phyloP scores from a whole-genome alignment of 805 yeast genomes.

The Teunomyces aglyptinius region DNA sequence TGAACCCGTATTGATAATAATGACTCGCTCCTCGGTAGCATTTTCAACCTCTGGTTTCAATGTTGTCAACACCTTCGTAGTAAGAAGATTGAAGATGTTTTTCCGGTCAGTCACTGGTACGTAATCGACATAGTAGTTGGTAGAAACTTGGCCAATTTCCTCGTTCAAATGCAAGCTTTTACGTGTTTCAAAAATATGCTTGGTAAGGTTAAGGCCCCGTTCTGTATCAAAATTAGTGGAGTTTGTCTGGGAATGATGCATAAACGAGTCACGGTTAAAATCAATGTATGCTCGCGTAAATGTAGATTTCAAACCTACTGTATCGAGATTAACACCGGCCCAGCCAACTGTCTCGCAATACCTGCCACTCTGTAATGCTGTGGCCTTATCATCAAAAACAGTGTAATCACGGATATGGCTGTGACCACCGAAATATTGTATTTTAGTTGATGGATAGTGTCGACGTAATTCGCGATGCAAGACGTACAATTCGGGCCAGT shows the following conservation, averaged over 20 bases:
- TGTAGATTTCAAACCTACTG: slow-evolving; percentile 11
- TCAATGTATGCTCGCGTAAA: slow-evolving; percentile 74
- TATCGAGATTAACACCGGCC: slow-evolving; percentile 50
- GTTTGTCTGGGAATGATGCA: slow-evolving; percentile 51
- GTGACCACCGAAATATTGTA: slow-evolving; percentile 94
- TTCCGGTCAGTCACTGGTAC: slow-evolving; percentile 54
- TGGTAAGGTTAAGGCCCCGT: slow-evolving; percentile 50
- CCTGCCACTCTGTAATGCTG: slow-evolving; percentile 89
- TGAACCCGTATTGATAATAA: slow-evolving; percentile 83
- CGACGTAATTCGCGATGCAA: slow-evolving; percentile 53
- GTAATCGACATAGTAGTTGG: slow-evolving; percentile 62
- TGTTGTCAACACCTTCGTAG: slow-evolving; percentile 53
- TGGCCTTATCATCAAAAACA: slow-evolving; percentile 59
- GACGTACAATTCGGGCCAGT: slow-evolving; percentile 51
- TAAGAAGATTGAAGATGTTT: slow-evolving; percentile 58
- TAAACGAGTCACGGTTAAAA: slow-evolving; percentile 70
- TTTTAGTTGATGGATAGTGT: slow-evolving; percentile 57
- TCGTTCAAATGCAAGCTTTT: slow-evolving; percentile 51
- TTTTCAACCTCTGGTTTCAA: slow-evolving; percentile 26
- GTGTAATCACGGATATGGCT: slow-evolving; percentile 87
- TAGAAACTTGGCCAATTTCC: slow-evolving; percentile 63
- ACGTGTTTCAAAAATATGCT: slow-evolving; percentile 44
- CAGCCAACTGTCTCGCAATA: slow-evolving; percentile 95
- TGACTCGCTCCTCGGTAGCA: slow-evolving; percentile 31
- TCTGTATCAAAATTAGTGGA: slow-evolving; percentile 48